Conservation (phyloP, 257 asterid species). For the Gentiana straminea region DNA sequence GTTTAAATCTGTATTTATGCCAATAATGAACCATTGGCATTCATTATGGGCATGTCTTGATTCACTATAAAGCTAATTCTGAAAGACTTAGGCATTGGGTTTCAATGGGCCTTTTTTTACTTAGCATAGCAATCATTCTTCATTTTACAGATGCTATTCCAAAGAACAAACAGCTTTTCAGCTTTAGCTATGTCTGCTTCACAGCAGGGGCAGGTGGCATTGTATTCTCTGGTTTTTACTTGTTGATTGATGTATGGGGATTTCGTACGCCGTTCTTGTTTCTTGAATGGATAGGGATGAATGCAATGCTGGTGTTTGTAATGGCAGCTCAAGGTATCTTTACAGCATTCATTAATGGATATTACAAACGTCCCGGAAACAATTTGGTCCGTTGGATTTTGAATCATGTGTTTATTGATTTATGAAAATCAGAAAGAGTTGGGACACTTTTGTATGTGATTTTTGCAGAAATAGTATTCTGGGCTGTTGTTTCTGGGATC, state of each 20-base stretch:
- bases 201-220: conserved; percentile 91
- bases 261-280: conserved; percentile 56
- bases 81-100: conserved; percentile 88
- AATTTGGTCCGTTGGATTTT: conserved; percentile 86
- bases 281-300: conserved; percentile 95
- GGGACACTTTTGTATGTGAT: conserved; percentile 67
- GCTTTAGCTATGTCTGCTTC: conserved; percentile 82
- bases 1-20: too few relatives aligned
- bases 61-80: conserved; percentile 61
- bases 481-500: conserved; percentile 68
- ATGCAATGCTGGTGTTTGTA: conserved; percentile 82
- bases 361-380: conserved; percentile 35
- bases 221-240: conserved; percentile 57
- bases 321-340: conserved; percentile 82
- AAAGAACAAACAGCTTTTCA: conserved; percentile 78
- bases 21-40: conserved; percentile 79
- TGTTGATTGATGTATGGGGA: conserved; percentile 71
- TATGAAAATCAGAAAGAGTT: conserved; percentile 68
- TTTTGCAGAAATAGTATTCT: conserved; percentile 79
- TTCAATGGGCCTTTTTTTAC: conserved; percentile 52
- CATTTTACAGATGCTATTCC: conserved; percentile 91
- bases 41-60: conserved; percentile 82
- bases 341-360: conserved; percentile 68
- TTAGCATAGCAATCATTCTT: conserved; percentile 44
- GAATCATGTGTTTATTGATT: conserved; percentile 52